Percentiles rank a stretch among this genome's conserved stretches.
Evolutionary conservation across 129 eudicot species (phyloP).

Genomic region (Flaveria linearis): DNA sequence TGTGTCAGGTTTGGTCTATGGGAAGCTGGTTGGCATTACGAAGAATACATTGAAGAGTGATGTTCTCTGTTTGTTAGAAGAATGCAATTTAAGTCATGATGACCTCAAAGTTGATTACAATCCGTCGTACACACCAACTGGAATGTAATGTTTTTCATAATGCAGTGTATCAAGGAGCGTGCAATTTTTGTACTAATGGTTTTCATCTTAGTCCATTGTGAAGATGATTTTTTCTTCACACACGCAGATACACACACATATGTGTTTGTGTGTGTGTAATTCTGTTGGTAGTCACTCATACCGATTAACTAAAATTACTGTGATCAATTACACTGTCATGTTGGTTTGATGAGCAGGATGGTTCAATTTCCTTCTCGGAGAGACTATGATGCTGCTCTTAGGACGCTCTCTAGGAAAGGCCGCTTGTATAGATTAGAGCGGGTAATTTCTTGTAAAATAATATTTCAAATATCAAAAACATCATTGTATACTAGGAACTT

Average conservation of each 20-base stretch:
- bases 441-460: constrained; percentile 41
- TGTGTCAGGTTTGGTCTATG: constrained; percentile 55
- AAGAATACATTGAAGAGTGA: constrained; percentile 60
- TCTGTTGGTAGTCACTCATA: neutral
- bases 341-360: constrained; percentile 53
- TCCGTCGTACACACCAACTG: constrained; percentile 31
- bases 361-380: constrained; percentile 57
- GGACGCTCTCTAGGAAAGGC: constrained; percentile 41
- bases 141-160: constrained; percentile 55
- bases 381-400: constrained; percentile 52
- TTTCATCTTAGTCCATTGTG: neutral
- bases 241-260: neutral
- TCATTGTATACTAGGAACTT: neutral
- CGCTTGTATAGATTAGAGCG: constrained; percentile 48
- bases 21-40: constrained; percentile 47
- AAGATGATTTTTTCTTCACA: neutral
- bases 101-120: constrained; percentile 68
- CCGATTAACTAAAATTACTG: neutral
- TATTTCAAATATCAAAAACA: neutral
- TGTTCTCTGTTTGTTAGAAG: constrained; percentile 61
- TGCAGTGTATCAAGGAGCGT: neutral
- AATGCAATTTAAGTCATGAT: constrained; percentile 41
- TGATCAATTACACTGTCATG: constrained; percentile 9
- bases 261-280: no score
- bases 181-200: neutral